Percentiles rank a stretch among this genome's conserved stretches.
Evolutionary conservation across 352 stramenopile species (phyloP).

Genomic region (Albugo candida): DNA sequence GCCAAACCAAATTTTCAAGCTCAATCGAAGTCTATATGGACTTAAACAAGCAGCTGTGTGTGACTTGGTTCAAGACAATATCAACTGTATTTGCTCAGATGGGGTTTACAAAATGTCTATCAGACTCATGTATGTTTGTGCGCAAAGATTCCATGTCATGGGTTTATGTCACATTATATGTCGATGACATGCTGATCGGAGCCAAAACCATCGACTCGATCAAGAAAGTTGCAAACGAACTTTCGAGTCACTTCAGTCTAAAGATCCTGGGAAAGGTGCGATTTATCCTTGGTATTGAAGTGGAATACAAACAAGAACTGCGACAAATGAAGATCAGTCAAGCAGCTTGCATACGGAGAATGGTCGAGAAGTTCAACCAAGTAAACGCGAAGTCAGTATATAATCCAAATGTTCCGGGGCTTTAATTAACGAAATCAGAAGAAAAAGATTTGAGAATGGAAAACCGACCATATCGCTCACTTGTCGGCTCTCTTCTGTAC

Average conservation of each 20-base stretch:
- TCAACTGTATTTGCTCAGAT: slow-evolving; percentile 4
- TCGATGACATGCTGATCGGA: slow-evolving; percentile 10
- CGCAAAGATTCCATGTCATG: slow-evolving; percentile 2
- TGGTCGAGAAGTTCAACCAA: background rate
- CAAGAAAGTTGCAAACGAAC: slow-evolving; percentile 3
- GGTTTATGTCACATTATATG: slow-evolving; percentile 7
- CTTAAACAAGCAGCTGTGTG: slow-evolving; percentile 7
- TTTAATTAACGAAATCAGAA: background rate
- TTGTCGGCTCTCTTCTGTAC: background rate
- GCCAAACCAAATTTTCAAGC: slow-evolving; percentile 2
- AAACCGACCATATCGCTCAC: too few relatives aligned
- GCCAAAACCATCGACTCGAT: slow-evolving; percentile 2
- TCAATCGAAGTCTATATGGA: slow-evolving; percentile 10
- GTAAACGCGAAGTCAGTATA: background rate
- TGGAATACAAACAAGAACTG: slow-evolving; percentile 3
- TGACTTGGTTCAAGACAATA: slow-evolving; percentile 12
- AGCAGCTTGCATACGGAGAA: slow-evolving; percentile 9
- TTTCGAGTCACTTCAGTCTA: slow-evolving; percentile 7
- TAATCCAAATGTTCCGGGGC: background rate
- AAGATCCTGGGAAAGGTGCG: slow-evolving; percentile 6
- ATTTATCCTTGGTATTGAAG: slow-evolving; percentile 13
- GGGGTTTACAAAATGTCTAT: slow-evolving; percentile 5
- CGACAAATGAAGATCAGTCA: slow-evolving; percentile 10
- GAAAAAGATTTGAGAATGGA: slow-evolving; percentile 1
- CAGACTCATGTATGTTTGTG: slow-evolving; percentile 10